Evolutionary conservation across 495 filamentous ascomycete genomes (phyloP).

Genomic region (Amphirosellinia nigrospora): DNA sequence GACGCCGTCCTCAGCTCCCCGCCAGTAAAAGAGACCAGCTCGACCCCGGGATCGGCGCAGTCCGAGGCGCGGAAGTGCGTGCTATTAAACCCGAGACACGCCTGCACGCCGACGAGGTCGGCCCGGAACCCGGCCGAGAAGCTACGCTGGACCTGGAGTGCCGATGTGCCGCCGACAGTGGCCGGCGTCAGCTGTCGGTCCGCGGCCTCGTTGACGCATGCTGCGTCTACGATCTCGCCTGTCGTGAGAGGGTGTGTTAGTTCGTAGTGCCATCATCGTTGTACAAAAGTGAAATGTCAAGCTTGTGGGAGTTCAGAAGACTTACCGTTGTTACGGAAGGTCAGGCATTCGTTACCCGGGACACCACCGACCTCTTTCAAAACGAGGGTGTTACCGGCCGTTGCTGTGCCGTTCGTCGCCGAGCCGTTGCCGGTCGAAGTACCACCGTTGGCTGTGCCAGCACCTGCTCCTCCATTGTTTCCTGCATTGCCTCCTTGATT

Average conservation of each 20-base stretch:
- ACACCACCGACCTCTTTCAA: slow-evolving; percentile 42
- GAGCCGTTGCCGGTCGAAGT: neutral
- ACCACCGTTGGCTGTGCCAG: neutral
- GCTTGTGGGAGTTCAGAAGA: neutral
- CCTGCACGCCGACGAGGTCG: slow-evolving; percentile 38
- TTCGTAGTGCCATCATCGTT: neutral
- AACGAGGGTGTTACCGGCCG: slow-evolving; percentile 31
- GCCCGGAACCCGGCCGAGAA: slow-evolving; percentile 36
- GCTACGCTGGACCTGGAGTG: slow-evolving; percentile 37
- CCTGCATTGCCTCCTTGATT: slow-evolving; percentile 2
- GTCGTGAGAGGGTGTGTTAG: slow-evolving; percentile 16
- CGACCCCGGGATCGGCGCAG: slow-evolving; percentile 30
- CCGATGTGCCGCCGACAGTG: slow-evolving; percentile 31
- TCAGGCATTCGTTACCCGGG: slow-evolving; percentile 41
- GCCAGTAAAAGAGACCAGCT: slow-evolving; percentile 35
- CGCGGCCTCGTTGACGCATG: slow-evolving; percentile 38
- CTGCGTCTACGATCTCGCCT: slow-evolving; percentile 44
- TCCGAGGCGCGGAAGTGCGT: slow-evolving; percentile 37
- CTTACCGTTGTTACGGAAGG: slow-evolving; percentile 43
- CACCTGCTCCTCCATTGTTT: neutral
- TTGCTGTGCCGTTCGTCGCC: neutral
- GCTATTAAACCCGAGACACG: slow-evolving; percentile 40
- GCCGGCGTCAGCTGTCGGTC: slow-evolving; percentile 44
- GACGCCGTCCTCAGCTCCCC: slow-evolving; percentile 30
- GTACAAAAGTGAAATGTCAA: neutral